Evolutionary conservation across 768 basidiomycete genomes (phyloP), one percentile per base, ranked within the genome.

Genomic region (Stropharia rugosoannulata): DNA sequence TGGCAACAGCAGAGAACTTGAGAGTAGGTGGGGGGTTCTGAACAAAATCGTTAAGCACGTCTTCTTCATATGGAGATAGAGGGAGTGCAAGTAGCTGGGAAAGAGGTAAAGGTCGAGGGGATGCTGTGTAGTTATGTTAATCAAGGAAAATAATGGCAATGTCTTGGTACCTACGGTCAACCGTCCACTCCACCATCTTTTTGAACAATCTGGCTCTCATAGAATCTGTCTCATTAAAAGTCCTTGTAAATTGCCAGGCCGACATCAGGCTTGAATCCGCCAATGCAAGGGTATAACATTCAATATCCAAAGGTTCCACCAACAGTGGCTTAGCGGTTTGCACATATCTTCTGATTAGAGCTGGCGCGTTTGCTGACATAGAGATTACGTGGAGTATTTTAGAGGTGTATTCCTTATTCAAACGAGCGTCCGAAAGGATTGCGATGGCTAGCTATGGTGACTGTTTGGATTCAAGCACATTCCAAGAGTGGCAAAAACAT

Each of bases 221-320:
- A 25, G 77, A 71, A 37, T 79, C 75, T 10, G 63, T 69, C 61
- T 93, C 88, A 32, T 77, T 78, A 62, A 91, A 92, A 0, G 84
- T 84, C 13, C 86, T 77, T 59, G 89, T 85, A 64, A 82, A 92
- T 49, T 78, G 75, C 91, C 90, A 93, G 4, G 90, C 90, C 48
- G 90, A 85, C 55, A 80, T 64, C 5, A 93, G 70, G 62, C 79
- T 86, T 0, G 77, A 73, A 27, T 89, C 81, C 0, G 84, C 85
- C 22, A 93, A 74, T 1, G 92, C 86, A 27, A 86, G 62, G 1
- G 81, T 68, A 63, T 92, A 93, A n/a, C 80, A 72, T 59, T 87
- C 83, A 49, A 92, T 76, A 68, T 91, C 89, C 45, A 79, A 76
- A 7, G 85, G 87, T 60, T 87, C 84, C 0, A 79, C 82, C 19